phyloP scores from a whole-genome alignment of 2,329 filamentous ascomycete genomes.

The Aspergillus novoparasiticus region DNA sequence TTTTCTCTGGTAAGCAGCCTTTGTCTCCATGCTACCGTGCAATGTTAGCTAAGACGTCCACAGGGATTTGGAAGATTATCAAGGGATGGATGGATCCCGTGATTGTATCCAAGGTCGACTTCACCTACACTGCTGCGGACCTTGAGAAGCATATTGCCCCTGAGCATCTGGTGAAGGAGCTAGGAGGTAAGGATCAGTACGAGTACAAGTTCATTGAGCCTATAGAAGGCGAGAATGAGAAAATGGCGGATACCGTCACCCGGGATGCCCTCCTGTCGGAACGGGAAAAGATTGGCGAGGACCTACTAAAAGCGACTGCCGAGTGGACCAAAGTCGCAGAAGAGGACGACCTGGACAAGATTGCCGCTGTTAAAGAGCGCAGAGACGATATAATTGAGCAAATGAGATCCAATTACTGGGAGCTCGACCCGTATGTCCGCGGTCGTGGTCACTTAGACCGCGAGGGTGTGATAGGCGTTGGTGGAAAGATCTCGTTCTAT shows the following conservation, averaged over 20 bases:
- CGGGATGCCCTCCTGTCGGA: not conserved
- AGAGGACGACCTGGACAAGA: not conserved
- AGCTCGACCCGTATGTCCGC: not conserved
- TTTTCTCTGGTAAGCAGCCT: conserved; percentile 39
- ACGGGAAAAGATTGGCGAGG: not conserved
- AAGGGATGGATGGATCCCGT: conserved; percentile 94
- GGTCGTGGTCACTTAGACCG: not conserved
- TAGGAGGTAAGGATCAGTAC: not conserved
- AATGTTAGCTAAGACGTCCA: not conserved
- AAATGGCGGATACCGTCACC: not conserved
- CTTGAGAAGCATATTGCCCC: conserved; percentile 71
- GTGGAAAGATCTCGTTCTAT: not conserved
- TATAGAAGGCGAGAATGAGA: not conserved
- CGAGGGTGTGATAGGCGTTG: not conserved
- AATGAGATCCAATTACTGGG: not conserved
- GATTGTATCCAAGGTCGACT: conserved; percentile 89
- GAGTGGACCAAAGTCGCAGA: not conserved
- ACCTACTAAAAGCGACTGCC: not conserved
- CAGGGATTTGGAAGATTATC: conserved; percentile 88
- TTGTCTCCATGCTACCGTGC: no score
- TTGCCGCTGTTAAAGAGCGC: not conserved
- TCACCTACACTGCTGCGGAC: conserved; percentile 77
- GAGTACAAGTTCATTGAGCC: not conserved
- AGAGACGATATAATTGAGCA: not conserved
- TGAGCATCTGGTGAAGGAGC: not conserved